Evolutionary conservation across 1,284 basidiomycete genomes (phyloP).

Genomic region (Omphalotus olearius): DNA sequence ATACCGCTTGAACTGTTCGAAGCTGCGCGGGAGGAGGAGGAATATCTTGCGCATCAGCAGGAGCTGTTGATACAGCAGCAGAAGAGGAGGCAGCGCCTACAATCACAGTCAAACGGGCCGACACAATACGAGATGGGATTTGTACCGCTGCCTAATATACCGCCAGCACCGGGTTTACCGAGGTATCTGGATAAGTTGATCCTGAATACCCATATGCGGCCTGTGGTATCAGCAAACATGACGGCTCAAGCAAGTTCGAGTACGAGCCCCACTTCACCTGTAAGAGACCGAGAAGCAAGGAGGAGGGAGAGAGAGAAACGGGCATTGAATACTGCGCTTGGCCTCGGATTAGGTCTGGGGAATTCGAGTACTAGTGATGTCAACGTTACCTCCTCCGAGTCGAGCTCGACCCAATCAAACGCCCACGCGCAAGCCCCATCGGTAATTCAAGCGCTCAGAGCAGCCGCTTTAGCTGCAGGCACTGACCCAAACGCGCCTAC

Average conservation of each 20-base stretch:
- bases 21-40: conserved; percentile 81
- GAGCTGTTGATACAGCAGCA: conserved; percentile 29
- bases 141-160: conserved; percentile 68
- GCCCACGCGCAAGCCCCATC: neutral
- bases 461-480: neutral
- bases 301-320: conserved; percentile 14
- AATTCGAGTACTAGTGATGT: no score
- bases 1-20: conserved; percentile 73
- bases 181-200: conserved; percentile 93
- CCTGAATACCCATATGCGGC: conserved; percentile 48
- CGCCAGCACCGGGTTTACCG: conserved; percentile 83
- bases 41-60: conserved; percentile 42
- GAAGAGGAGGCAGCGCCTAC: neutral
- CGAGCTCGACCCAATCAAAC: neutral
- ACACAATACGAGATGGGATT: conserved; percentile 32
- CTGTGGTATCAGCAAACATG: neutral
- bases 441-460: no score
- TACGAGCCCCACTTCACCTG: no score
- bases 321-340: neutral
- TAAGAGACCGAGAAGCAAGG: conserved; percentile 12
- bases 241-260: neutral
- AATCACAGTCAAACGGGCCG: neutral
- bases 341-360: no score
- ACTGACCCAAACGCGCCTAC: neutral
- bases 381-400: conserved; percentile 4